Evolutionary conservation across 208 protist species (phyloP), one percentile per base, ranked within the genome.

Genomic region (Acanthamoeba polyphaga): DNA sequence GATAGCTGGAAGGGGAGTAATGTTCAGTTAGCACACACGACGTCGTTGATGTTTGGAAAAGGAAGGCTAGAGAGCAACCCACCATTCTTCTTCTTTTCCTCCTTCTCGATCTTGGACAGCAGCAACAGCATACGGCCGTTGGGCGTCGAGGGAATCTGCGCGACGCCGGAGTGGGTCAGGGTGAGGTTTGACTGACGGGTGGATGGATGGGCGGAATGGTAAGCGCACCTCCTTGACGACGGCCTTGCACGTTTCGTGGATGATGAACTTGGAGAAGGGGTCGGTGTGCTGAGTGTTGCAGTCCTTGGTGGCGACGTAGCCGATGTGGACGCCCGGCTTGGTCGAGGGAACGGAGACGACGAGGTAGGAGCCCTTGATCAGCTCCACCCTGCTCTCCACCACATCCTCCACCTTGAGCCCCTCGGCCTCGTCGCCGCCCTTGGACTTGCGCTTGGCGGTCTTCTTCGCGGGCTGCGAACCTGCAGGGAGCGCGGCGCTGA

Each of bases 331-430:
- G 72, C 74, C 74, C 9, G 91, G 66, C 46, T 78, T 72, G 27
- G 62, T 22, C 19, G 32, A 62, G 3, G 66, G 51, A 19, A 94
- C 27, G 43, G 91, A 94, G 22, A 94, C 34, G 38, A 94, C 91
- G 24, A 94, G 49, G 76, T 94, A 94, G 53, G 51, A 53, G 27
- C 91, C 91, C 55, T 94, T 94, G 32, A 94, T 72, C 49, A 94
- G 76, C 91, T 94, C 91, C 34, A 94, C 91, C 15, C 22, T 82
- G 55, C 49, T 78, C 88, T 93, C 70, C 88, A 93, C 49, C 12
- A 53, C n/a, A 60, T 93, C 70, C 24, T 17, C 24, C 15, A 60
- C 88, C 64, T 93, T 74, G 43, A 58, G 29, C 3, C n/a, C 88
- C 38, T 55, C 88, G 9, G 87, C n/a, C 62, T 94, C 58, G 32